These are phyloP conservation scores for Populus deltoides DNA, from an alignment of 345 rosid species.

Conservation along the genomic window DNA sequence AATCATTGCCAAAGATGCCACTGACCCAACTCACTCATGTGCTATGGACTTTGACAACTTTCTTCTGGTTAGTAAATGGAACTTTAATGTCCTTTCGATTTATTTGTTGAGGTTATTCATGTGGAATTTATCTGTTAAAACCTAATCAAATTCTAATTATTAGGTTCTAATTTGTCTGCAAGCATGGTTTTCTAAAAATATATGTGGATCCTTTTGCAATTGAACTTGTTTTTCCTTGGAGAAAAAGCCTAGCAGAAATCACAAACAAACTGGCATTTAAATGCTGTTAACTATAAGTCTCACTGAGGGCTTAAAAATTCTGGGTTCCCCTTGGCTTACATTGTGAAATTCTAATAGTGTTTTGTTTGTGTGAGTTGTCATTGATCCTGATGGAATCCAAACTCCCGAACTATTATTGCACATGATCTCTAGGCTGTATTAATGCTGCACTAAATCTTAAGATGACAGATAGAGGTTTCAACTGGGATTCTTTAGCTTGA, in stretches of 20 bases:
- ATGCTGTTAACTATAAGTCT: background rate
- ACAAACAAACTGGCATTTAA: background rate
- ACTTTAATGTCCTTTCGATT: background rate
- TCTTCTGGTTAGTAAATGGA: constrained; percentile 52
- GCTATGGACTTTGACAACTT: constrained; percentile 94
- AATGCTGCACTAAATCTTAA: background rate
- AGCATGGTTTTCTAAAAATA: background rate
- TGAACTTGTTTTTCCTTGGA: background rate
- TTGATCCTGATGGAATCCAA: constrained; percentile 1
- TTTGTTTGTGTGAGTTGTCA: background rate
- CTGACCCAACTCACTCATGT: constrained; percentile 82
- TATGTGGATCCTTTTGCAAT: background rate
- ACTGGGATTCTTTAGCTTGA: background rate
- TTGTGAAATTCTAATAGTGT: background rate
- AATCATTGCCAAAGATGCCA: constrained; percentile 67
- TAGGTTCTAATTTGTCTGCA: background rate
- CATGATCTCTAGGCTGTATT: background rate
- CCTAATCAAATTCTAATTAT: background rate
- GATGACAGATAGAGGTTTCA: background rate
- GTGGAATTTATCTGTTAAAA: background rate
- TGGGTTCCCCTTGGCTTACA: background rate
- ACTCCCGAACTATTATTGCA: background rate
- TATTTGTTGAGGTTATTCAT: background rate
- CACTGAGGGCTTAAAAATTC: background rate
- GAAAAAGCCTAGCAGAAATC: background rate